Conservation (phyloP, 148 eudicot genomes). For the Rhododendron molle region DNA sequence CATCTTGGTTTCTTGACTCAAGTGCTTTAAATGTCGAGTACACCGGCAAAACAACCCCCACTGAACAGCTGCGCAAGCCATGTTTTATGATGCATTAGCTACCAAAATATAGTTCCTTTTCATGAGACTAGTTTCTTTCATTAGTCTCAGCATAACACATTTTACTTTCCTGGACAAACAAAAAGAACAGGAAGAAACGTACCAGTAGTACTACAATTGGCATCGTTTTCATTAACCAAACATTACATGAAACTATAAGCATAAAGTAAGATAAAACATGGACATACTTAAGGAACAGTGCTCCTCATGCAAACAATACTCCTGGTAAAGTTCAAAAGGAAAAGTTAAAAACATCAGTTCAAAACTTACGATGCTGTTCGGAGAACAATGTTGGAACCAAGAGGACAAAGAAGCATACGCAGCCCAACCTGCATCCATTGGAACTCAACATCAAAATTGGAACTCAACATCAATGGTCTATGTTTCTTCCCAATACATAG, state of each 20-base stretch:
- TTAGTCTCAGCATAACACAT: not conserved
- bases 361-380: slow-evolving; percentile 72
- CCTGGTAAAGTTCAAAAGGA: not conserved
- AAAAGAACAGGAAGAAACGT: not conserved
- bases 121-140: not conserved
- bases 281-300: not conserved
- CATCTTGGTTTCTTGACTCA: slow-evolving; percentile 63
- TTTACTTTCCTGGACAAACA: not conserved
- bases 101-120: not conserved
- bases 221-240: not conserved
- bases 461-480: not conserved
- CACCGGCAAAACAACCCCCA: slow-evolving; percentile 67
- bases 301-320: not conserved
- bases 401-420: slow-evolving; percentile 70
- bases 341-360: slow-evolving; percentile 1
- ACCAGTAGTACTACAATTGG: not conserved
- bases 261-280: not conserved
- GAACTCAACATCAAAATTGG: not conserved
- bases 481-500: not conserved
- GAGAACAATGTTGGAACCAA: slow-evolving; percentile 67
- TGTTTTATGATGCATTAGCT: not conserved
- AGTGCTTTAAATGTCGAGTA: slow-evolving; percentile 87
- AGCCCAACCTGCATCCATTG: slow-evolving; percentile 61
- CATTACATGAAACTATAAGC: not conserved
- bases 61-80: slow-evolving; percentile 48